These are phyloP conservation scores for Mycena rosella DNA, from an alignment of 768 basidiomycete species.

Conservation along the genomic window DNA sequence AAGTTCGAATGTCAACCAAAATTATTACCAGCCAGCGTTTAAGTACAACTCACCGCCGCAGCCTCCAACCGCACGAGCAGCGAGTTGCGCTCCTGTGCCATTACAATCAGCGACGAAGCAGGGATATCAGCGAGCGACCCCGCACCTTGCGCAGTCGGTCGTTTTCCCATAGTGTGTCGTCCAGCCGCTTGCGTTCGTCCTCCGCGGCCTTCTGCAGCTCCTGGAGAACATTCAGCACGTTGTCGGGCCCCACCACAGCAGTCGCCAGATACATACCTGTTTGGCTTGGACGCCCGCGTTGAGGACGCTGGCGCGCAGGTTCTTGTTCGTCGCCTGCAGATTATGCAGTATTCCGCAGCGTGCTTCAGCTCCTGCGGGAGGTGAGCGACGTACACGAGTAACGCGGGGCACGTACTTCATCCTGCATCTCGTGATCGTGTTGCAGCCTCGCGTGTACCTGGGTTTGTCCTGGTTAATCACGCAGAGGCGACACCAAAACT, in stretches of 20 bases:
- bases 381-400: not conserved
- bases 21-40: not conserved
- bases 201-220: not conserved
- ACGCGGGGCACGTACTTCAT: not conserved
- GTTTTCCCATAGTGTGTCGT: not conserved
- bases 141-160: not conserved
- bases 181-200: not conserved
- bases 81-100: not conserved
- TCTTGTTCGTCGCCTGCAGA: constrained; percentile 3
- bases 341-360: not conserved
- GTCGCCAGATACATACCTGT: not conserved
- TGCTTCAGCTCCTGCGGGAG: not conserved
- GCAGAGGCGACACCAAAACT: too few species aligned
- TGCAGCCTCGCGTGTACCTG: not conserved
- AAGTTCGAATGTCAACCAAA: not conserved
- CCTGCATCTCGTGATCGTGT: not conserved
- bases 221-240: not conserved
- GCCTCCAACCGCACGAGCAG: not conserved
- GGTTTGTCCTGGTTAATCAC: not conserved
- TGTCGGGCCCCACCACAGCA: not conserved
- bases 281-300: not conserved
- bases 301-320: constrained; percentile 12
- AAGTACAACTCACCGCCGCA: not conserved
- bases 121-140: not conserved
- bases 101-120: not conserved